A percentile compares a stretch with the other conserved stretches of the same genome.
Conservation (phyloP, 208 protist species). For the Leishmania tropica region DNA sequence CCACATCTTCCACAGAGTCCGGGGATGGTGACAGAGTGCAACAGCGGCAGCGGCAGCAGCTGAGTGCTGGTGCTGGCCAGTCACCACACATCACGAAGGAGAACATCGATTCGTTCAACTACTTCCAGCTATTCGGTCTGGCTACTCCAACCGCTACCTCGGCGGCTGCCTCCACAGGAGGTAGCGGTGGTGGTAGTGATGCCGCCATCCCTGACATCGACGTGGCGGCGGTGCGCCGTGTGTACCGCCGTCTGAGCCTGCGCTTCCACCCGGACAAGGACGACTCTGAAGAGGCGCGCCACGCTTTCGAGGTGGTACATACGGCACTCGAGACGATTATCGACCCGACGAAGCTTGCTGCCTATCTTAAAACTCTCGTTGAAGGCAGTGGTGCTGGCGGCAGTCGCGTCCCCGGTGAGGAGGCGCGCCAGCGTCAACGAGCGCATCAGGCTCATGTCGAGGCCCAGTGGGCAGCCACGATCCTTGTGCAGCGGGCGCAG, state of each 20-base stretch:
- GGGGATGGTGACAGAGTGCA: background rate
- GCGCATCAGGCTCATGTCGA: conserved; percentile 54
- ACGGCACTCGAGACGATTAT: conserved; percentile 65
- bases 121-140: conserved; percentile 72
- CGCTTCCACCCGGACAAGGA: conserved; percentile 91
- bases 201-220: conserved; percentile 20
- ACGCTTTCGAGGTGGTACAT: conserved; percentile 69
- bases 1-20: background rate
- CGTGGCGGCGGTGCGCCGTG: conserved; percentile 24
- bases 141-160: background rate
- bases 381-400: background rate
- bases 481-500: conserved; percentile 55
- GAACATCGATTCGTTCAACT: conserved; percentile 49
- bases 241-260: conserved; percentile 75
- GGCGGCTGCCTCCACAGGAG: background rate
- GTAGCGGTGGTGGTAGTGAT: background rate
- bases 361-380: conserved; percentile 42
- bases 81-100: conserved; percentile 53
- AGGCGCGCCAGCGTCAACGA: conserved; percentile 34
- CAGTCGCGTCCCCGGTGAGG: background rate
- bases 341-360: conserved; percentile 38
- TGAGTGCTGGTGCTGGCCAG: background rate
- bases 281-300: conserved; percentile 51
- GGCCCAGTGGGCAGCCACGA: conserved; percentile 54
- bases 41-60: background rate